Conservation (phyloP, 305 asterid genomes). For the Solanum aculeatissimum region DNA sequence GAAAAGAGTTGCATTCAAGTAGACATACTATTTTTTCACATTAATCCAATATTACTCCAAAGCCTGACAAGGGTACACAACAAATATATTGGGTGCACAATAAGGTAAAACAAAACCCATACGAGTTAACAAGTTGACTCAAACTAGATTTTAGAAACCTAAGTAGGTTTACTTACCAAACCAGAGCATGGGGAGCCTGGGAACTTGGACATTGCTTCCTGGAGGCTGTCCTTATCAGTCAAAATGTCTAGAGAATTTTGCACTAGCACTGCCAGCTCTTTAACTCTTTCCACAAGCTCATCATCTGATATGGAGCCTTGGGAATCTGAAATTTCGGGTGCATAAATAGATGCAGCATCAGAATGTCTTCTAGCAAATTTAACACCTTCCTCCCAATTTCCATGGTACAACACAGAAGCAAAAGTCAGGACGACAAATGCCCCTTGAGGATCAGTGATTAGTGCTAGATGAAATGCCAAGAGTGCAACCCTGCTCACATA, state of each 20-base stretch:
- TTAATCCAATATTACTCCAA: background rate
- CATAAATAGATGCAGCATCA: constrained; percentile 22
- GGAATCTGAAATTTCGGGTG: constrained; percentile 50
- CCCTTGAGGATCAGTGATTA: constrained; percentile 48
- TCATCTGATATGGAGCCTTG: constrained; percentile 39
- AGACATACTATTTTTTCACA: background rate
- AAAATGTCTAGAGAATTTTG: constrained; percentile 37
- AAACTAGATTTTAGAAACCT: background rate
- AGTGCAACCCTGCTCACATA: constrained; percentile 64
- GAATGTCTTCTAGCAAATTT: constrained; percentile 50
- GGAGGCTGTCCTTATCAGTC: constrained; percentile 30
- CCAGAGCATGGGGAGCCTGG: constrained; percentile 41
- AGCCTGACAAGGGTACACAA: background rate
- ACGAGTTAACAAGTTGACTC: background rate
- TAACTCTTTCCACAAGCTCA: constrained; percentile 54
- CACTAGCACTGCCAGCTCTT: constrained; percentile 37
- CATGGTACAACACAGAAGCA: constrained; percentile 69
- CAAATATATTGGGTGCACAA: background rate
- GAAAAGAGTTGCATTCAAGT: background rate
- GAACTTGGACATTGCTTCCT: constrained; percentile 47
- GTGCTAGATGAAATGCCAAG: constrained; percentile 61
- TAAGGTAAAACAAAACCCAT: background rate
- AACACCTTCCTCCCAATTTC: constrained; percentile 56
- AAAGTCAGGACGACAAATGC: constrained; percentile 58
- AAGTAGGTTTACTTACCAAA: constrained; percentile 44